Base-by-base conservation (phyloP, 352 stramenopile species). In the Globisporangium alternatum region DNA sequence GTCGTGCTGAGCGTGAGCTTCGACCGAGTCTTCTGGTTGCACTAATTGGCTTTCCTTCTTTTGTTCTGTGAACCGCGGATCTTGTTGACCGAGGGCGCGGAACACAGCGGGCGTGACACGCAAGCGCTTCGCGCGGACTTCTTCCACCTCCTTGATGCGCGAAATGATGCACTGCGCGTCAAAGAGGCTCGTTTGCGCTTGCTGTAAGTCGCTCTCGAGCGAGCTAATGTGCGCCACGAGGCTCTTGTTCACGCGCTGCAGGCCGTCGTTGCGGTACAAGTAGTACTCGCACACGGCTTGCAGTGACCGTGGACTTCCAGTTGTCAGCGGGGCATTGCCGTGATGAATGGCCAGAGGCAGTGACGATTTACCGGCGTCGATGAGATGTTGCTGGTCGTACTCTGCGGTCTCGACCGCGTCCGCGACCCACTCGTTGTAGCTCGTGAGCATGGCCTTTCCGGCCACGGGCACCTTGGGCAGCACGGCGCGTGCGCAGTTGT, bases 161-260 rank as follows among this genome's bases (percentile, higher is more conserved):
- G 45, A 37, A 37, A 71, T 33, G 35, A 51, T 47, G 25, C 52
- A 25, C 15, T 64, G 65, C 53, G 65, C 47, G 19, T 56, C 25
- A 12, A 68, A 64, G 33, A 71, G 61, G 2, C n/a, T 39, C 19
- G 1, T 17, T 6, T 39, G 65, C 4, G 65, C 19, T 1, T 53
- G 33, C 33, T 53, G 10, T 9, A 71, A n/a, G 5, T 51, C 51
- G 19, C 48, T 22, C 35, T 68, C 47, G 30, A 71, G 60, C 45
- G 44, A 17, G 12, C 64, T 41, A 44, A 71, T 54, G 19, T 71
- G 65, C 33, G 47, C 35, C 39, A 65, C 56, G 22, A 69, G 56
- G 13, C 39, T 64, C n/a, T 41, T 41, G 33, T 69, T 65, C 56
- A 59, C 37, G 33, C 31, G 62, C 25, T 44, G 44, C 3, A 68